Evolutionary conservation across 495 filamentous ascomycete genomes (phyloP).

Genomic region (Aspergillus steynii): DNA sequence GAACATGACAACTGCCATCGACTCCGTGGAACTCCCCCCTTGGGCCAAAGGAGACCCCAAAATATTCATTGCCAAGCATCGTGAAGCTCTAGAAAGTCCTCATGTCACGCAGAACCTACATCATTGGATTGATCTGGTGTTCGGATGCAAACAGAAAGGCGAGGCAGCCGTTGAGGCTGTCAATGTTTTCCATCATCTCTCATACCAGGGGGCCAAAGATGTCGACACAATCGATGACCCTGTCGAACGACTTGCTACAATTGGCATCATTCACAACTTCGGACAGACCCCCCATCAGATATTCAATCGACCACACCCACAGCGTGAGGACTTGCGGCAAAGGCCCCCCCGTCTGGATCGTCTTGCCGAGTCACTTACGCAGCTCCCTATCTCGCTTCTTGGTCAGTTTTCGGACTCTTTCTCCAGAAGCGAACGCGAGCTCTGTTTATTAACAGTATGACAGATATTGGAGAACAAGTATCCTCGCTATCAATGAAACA

Average conservation of each 20-base stretch:
- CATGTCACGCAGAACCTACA: conserved; percentile 90
- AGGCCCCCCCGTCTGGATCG: conserved; percentile 72
- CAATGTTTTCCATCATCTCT: conserved; percentile 94
- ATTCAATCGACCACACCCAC: conserved; percentile 76
- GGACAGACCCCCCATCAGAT: conserved; percentile 96
- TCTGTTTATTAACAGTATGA: conserved; percentile 16
- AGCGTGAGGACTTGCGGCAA: conserved; percentile 63
- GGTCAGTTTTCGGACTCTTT: conserved; percentile 32
- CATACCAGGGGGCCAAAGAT: conserved; percentile 91
- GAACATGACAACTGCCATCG: conserved; percentile 72
- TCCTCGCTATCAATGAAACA: conserved; percentile 79
- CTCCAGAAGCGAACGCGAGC: background rate
- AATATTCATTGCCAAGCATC: conserved; percentile 91
- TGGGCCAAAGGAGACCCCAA: conserved; percentile 98
- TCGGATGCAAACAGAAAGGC: conserved; percentile 92
- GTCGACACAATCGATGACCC: conserved; percentile 89
- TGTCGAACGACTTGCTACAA: conserved; percentile 78
- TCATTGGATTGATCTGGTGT: conserved; percentile 94
- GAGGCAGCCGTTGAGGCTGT: conserved; percentile 88
- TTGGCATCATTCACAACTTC: conserved; percentile 97
- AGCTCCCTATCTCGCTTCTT: conserved; percentile 78
- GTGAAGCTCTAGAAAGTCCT: conserved; percentile 91
- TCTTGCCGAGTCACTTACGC: conserved; percentile 71
- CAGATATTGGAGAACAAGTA: conserved; percentile 78
- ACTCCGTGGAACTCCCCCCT: conserved; percentile 82